Base-by-base conservation (phyloP, 305 asterid genomes). In the Solanum hybrid region DNA sequence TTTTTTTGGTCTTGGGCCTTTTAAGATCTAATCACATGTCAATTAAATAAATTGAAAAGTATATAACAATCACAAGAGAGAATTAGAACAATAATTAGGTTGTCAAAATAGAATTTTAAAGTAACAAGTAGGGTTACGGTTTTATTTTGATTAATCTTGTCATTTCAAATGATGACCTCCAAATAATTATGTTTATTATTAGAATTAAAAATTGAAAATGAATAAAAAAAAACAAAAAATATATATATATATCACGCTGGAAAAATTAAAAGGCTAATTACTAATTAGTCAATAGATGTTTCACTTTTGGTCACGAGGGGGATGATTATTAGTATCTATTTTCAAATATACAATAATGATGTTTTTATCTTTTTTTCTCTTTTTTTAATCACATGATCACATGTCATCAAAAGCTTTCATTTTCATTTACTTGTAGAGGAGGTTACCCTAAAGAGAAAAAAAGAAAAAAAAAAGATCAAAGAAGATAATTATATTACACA, bases 271-370 rank as follows among this genome's bases (percentile, higher is more conserved):
- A 82, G 4, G 69, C 12, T 40, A 14, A 10, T 26, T 14, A 28
- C 34, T 8, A 14, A 40, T 82, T 83, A 46, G 87, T 83, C 40
- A 29, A 84, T 84, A 20, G 42, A 84, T 84, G 64, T 84, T 74
- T 39, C 31, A 33, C 91, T 90, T 91, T 92, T 90, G 83, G 92
- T 89, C 94, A 90, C 93, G 90, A 91, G 92, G 64, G 61, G 78
- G 86, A 89, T 86, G 91, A 90, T 89, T 89, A 13, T 51, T 51
- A 42, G 18, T 42, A 57, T 57, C 7, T 57, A 29, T 28, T 33
- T 40, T 8, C 67, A 1, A 24, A 14, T 76, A 46, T 46, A 83
- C 3, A 46, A 29, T 83, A 18, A 46, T 84, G 42, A 84, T 51
- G 40, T 29, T 51, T 84, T 10, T n/a, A 64, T 4, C 40, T 57